Base-by-base conservation (phyloP, 768 basidiomycete species). In the Naganishia onofrii region DNA sequence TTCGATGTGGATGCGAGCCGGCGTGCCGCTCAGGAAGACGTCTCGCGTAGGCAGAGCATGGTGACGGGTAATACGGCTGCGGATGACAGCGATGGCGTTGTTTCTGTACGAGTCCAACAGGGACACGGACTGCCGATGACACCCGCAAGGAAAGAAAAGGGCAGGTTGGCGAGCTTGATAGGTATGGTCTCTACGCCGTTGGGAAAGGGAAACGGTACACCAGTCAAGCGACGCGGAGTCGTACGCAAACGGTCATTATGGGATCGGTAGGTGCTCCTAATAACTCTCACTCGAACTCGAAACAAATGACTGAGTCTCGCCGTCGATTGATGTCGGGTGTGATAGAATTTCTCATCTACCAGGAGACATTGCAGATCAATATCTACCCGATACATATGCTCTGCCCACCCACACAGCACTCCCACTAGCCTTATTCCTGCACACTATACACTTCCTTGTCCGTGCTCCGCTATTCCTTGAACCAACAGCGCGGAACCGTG, bases 391-490 rank as follows among this genome's bases (percentile, higher is more conserved):
- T 28, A 52, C 69, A 17, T 60, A 51, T 38, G 38, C 58, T 7
- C 51, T 66, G 3, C 71, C 71, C 6, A n/a, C 66, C 3, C 48
- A 57, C 26, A 51, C 31, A 0, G 70, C 66, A n/a, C 65, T 54
- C 23, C 58, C 55, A 38, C 38, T 72, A 31, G 65, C 71, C 7
- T 52, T 68, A 28, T 29, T 66, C 51, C 67, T 72, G 1, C 71
- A 72, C 32, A 36, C 23, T 26, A 19, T 72, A 23, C 71, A 72
- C 31, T 63, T 72, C 31, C 66, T 69, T n/a, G 56, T 69, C 28
- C 60, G 63, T 1, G 70, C 65, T 32, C 70, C 70, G 26, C 42
- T 70, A 6, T 71, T 56, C 57, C 36, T 68, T 9, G 48, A 65
- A 21, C 67, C 51, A n/a, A 7, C 36, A 21, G 26, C 55, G 19